Percentiles rank a stretch among this genome's conserved stretches.
These are phyloP conservation scores for Phytophthora podocarpi DNA, from an alignment of 352 stramenopile genomes.

Conservation along the genomic window DNA sequence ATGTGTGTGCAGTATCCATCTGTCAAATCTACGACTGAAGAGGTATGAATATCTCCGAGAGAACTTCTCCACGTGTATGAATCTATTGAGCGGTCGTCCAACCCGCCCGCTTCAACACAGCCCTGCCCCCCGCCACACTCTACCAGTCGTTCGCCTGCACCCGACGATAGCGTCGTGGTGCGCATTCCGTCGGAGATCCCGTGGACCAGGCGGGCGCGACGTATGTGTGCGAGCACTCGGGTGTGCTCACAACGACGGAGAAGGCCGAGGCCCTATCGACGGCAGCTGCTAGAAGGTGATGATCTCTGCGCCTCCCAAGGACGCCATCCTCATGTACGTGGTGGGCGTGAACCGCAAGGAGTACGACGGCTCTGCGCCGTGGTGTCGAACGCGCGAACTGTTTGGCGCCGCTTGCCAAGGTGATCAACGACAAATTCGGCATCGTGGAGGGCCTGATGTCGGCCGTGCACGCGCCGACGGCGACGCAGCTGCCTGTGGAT, in stretches of 20 bases:
- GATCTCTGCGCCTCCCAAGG: conserved; percentile 97
- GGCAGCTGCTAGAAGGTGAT: conserved; percentile 95
- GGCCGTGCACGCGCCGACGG: conserved; percentile 98
- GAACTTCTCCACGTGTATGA: too few relatives aligned
- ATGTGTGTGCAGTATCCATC: too few relatives aligned
- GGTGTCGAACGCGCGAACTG: conserved; percentile 98
- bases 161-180: too few relatives aligned
- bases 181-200: conserved; percentile 94
- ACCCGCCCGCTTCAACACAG: too few relatives aligned
- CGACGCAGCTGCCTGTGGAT: conserved; percentile 97
- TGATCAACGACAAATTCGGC: too few relatives aligned
- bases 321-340: conserved; percentile 96
- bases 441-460: conserved; percentile 98
- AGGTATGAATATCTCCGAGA: too few relatives aligned
- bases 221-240: conserved; percentile 93
- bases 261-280: conserved; percentile 90
- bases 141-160: too few relatives aligned
- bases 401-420: conserved; percentile 97
- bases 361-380: conserved; percentile 93
- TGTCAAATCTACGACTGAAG: too few relatives aligned
- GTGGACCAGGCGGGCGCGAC: conserved; percentile 90
- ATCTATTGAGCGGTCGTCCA: too few relatives aligned
- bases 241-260: conserved; percentile 85
- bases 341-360: conserved; percentile 97
- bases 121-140: too few relatives aligned